Percentiles rank a stretch among this genome's conserved stretches.
Conservation (phyloP, 1,284 basidiomycete species). For the Volvariella volvacea region DNA sequence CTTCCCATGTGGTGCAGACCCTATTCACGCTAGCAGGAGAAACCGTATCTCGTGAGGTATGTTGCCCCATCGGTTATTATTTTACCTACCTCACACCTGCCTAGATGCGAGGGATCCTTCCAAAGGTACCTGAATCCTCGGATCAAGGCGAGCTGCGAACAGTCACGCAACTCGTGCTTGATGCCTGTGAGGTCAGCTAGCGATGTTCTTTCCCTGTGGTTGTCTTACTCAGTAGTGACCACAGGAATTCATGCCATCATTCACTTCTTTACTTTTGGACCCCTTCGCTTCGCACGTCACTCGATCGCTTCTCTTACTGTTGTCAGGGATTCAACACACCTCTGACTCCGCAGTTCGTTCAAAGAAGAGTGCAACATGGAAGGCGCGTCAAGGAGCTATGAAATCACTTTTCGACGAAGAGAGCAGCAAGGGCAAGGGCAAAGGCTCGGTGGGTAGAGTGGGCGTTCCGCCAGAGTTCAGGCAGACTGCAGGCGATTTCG, state of each 20-base stretch:
- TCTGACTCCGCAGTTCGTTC: constrained; percentile 49
- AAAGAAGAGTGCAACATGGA: constrained; percentile 73
- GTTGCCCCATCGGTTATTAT: constrained; percentile 1
- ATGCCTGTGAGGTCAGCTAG: constrained; percentile 55
- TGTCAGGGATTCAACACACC: constrained; percentile 50
- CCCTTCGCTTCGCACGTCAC: constrained; percentile 86
- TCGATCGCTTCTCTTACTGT: constrained; percentile 69
- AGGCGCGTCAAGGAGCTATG: constrained; percentile 67
- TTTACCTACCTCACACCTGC: background rate
- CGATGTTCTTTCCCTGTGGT: constrained; percentile 3
- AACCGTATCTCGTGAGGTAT: constrained; percentile 78
- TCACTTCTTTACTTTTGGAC: constrained; percentile 67
- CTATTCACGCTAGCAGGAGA: constrained; percentile 68
- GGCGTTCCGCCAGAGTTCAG: constrained; percentile 47
- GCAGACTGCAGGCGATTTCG: constrained; percentile 42
- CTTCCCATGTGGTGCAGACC: constrained; percentile 90
- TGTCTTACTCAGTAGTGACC: constrained; percentile 3
- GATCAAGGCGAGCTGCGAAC: constrained; percentile 67
- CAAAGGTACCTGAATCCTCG: constrained; percentile 39
- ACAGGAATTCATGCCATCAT: constrained; percentile 63
- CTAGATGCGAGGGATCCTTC: constrained; percentile 59
- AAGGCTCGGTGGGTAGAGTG: constrained; percentile 22
- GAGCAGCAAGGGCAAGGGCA: constrained; percentile 29
- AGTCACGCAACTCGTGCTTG: constrained; percentile 61
- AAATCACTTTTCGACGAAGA: constrained; percentile 52